Percentiles rank a stretch among this genome's conserved stretches.
phyloP scores from a whole-genome alignment of 1,139 yeast species.

The Saccharomyces hybrid region DNA sequence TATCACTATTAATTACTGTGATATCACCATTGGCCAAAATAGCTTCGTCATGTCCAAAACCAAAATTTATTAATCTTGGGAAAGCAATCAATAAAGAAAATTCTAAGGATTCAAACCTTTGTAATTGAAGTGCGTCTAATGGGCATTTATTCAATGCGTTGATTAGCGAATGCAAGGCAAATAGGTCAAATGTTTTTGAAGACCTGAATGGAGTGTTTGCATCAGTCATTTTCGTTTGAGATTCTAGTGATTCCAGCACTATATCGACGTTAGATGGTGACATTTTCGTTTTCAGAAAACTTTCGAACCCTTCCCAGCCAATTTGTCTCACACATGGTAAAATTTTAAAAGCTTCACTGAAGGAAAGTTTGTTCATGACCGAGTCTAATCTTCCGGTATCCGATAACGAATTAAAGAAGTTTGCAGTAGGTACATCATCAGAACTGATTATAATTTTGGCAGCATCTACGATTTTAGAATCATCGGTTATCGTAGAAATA shows the following conservation, averaged over 20 bases:
- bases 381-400: slow-evolving; percentile 21
- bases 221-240: slow-evolving; percentile 38
- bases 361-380: slow-evolving; percentile 26
- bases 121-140: slow-evolving; percentile 42
- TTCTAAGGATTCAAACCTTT: slow-evolving; percentile 65
- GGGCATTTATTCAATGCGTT: slow-evolving; percentile 31
- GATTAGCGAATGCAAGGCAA: slow-evolving; percentile 36
- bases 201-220: slow-evolving; percentile 33
- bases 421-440: slow-evolving; percentile 16
- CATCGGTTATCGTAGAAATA: slow-evolving; percentile 19
- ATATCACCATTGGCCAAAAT: slow-evolving; percentile 60
- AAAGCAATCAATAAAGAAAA: slow-evolving; percentile 77
- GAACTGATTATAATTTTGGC: slow-evolving; percentile 21
- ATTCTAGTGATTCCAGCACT: slow-evolving; percentile 30
- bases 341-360: slow-evolving; percentile 31
- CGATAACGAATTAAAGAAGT: slow-evolving; percentile 19
- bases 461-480: slow-evolving; percentile 22
- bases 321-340: slow-evolving; percentile 29
- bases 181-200: slow-evolving; percentile 35
- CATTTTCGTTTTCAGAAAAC: slow-evolving; percentile 35
- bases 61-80: slow-evolving; percentile 87
- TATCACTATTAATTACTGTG: slow-evolving; percentile 37
- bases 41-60: slow-evolving; percentile 85
- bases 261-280: slow-evolving; percentile 28
- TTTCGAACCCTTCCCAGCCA: slow-evolving; percentile 40